Conservation (phyloP, 106 monocot genomes). For the Dendrobium chrysotoxum region DNA sequence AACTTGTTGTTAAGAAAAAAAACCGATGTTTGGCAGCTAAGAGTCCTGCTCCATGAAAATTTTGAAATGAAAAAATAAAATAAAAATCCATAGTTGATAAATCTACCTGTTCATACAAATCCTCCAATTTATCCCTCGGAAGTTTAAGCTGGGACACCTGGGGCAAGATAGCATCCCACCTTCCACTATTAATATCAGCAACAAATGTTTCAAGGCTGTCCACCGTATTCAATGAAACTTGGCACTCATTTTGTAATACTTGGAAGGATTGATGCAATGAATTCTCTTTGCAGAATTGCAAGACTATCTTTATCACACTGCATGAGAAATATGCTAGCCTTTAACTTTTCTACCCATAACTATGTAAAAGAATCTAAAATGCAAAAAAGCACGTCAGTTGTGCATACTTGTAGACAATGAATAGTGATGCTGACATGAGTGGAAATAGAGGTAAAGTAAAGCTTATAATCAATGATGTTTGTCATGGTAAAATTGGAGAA, state of each 20-base stretch:
- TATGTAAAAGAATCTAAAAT: neutral
- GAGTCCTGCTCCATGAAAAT: neutral
- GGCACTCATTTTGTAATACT: constrained; percentile 83
- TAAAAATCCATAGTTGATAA: neutral
- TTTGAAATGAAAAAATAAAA: neutral
- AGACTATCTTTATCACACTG: constrained; percentile 93
- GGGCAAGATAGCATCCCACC: constrained; percentile 87
- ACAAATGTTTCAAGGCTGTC: constrained; percentile 88
- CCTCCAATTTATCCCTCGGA: constrained; percentile 86
- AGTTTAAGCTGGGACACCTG: constrained; percentile 91
- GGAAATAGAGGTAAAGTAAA: no score
- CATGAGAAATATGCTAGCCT: constrained; percentile 11
- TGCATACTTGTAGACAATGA: neutral
- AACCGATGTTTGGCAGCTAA: neutral
- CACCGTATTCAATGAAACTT: constrained; percentile 90
- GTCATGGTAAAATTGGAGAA: neutral
- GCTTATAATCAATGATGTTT: neutral
- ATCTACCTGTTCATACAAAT: constrained; percentile 81
- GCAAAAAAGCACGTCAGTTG: neutral
- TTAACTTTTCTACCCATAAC: neutral
- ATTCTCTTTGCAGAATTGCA: constrained; percentile 97
- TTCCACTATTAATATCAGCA: constrained; percentile 77
- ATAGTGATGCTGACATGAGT: neutral
- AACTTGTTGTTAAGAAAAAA: neutral
- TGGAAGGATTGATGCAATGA: constrained; percentile 89